Evolutionary conservation across 768 basidiomycete species (phyloP).

Genomic region (Mycena olivaceomarginata): DNA sequence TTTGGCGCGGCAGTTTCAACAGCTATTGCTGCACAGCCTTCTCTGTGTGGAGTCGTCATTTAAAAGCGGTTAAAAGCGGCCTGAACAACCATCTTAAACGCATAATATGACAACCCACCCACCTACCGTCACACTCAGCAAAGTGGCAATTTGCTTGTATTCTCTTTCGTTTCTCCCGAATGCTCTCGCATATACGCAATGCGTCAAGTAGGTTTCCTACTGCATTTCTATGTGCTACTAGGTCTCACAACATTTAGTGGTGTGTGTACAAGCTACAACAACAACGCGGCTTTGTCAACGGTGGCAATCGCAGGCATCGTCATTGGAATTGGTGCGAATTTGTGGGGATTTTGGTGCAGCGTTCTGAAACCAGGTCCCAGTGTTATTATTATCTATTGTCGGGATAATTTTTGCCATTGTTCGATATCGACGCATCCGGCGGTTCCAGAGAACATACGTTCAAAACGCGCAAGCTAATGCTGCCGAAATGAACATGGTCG

Average conservation of each 20-base stretch:
- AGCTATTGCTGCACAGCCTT: conserved; percentile 21
- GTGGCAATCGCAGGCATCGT: conserved; percentile 23
- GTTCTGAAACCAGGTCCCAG: conserved; percentile 3
- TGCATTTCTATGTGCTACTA: neutral
- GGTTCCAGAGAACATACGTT: conserved; percentile 24
- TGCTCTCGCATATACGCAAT: conserved; percentile 20
- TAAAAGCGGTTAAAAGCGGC: neutral
- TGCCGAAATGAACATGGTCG: neutral
- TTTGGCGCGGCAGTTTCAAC: neutral
- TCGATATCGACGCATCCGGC: conserved; percentile 6
- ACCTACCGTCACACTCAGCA: neutral
- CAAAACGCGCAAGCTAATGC: conserved; percentile 25
- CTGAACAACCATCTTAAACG: neutral
- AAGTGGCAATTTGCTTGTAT: neutral
- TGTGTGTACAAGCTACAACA: neutral
- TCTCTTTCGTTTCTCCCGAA: conserved; percentile 22
- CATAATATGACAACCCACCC: neutral
- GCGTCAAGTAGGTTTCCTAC: conserved; percentile 8
- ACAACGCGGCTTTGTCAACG: neutral
- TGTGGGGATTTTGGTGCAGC: neutral
- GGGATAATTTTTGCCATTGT: conserved; percentile 30
- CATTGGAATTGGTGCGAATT: conserved; percentile 22
- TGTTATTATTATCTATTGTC: conserved; percentile 20
- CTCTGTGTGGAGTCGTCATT: neutral
- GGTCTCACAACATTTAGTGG: neutral